Evolutionary conservation across 1,139 yeast genomes (phyloP).

Genomic region (Hanseniaspora uvarum): DNA sequence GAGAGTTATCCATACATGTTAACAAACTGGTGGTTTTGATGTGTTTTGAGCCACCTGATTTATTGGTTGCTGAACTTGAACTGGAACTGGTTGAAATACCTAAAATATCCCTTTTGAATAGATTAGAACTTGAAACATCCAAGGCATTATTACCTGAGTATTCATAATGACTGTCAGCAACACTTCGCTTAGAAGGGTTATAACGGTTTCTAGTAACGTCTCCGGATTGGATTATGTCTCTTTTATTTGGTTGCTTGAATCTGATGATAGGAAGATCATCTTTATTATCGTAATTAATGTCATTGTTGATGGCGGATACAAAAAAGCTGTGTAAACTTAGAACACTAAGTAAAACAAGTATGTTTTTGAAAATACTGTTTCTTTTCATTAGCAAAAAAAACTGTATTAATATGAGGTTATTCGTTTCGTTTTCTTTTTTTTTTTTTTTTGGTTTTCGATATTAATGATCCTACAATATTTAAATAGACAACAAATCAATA

Average conservation of each 20-base stretch:
- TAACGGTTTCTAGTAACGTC: background rate
- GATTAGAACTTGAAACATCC: background rate
- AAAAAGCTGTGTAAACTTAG: constrained; percentile 1
- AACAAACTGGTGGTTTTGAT: constrained; percentile 56
- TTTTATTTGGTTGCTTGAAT: constrained; percentile 2
- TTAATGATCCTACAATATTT: background rate
- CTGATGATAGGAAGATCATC: constrained; percentile 14
- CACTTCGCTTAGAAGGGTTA: background rate
- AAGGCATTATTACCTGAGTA: background rate
- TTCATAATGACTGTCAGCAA: constrained; percentile 9
- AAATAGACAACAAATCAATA: background rate
- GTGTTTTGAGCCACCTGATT: constrained; percentile 21
- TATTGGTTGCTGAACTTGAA: constrained; percentile 3
- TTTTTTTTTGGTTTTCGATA: too few relatives aligned
- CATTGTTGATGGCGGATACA: constrained; percentile 13
- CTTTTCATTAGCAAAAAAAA: background rate
- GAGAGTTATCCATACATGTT: constrained; percentile 88
- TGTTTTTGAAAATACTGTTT: background rate
- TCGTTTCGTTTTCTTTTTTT: background rate
- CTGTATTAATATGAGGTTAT: background rate
- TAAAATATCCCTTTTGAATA: constrained; percentile 7
- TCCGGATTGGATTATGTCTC: background rate
- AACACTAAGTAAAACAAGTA: constrained; percentile 1
- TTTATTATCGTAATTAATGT: constrained; percentile 8
- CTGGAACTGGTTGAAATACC: constrained; percentile 3